Evolutionary conservation across 768 basidiomycete genomes (phyloP), one percentile per base, ranked within the genome.

Genomic region (Kwoniella pini): DNA sequence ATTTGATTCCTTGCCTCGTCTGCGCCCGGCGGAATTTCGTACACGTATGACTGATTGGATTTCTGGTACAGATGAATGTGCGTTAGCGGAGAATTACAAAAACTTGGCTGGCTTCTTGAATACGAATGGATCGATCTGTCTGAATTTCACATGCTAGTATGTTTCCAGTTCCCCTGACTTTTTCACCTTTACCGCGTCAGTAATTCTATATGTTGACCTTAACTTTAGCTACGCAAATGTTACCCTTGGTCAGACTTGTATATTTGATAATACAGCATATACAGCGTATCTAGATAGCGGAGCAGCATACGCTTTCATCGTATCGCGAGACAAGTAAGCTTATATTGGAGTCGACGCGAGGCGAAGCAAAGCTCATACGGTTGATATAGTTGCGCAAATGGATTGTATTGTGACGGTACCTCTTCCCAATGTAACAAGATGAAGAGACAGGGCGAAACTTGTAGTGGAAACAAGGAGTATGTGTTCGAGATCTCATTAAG

Each of bases 21-120:
- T 15, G 33, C 33, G 15, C 15, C 33, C 33, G 15, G 33, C 33
- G n/a, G n/a, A n/a, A n/a, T n/a, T n/a, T n/a, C n/a, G n/a, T n/a
- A n/a, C n/a, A n/a, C n/a, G n/a, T n/a, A n/a, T n/a, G n/a, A n/a
- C n/a, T n/a, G n/a, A n/a, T n/a, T n/a, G n/a, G n/a, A n/a, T n/a
- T n/a, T n/a, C n/a, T n/a, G n/a, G n/a, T n/a, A n/a, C 68, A 93
- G 92, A 95, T 69, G 83, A 91, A 79, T 93, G 91, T 70, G 81
- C 83, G 69, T 81, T 81, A 0, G 89, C 90, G 5, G 83, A 85
- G 4, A 87, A 91, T 72, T 84, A 80, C 68, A 77, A 77, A 57
- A 84, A 78, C 28, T 70, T 80, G n/a, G 63, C 69, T 5, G 77
- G 88, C 36, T 83, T 85, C 39, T 88, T 58, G 69, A 90, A 93